Conservation (phyloP, 1,139 yeast species). For the Kluyveromyces marxianus region DNA sequence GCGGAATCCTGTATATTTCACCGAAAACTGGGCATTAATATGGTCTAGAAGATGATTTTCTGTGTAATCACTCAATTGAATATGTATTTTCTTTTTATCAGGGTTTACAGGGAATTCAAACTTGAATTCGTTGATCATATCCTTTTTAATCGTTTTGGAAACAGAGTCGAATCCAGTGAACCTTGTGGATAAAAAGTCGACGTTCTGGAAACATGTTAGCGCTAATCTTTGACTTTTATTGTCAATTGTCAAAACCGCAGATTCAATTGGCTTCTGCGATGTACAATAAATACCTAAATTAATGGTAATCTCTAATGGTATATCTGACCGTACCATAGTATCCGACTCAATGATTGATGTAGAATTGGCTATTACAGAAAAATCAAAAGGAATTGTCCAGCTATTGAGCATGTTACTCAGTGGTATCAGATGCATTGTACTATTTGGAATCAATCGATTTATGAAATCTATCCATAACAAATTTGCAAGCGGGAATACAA, state of each 20-base stretch:
- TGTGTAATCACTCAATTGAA: background rate
- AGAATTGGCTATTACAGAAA: background rate
- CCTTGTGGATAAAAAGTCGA: background rate
- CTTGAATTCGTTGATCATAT: constrained; percentile 3
- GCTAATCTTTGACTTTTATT: background rate
- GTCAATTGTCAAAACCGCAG: background rate
- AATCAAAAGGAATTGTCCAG: constrained; percentile 1
- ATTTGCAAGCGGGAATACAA: constrained; percentile 25
- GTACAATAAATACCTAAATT: constrained; percentile 3
- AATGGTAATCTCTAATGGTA: constrained; percentile 13
- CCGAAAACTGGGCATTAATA: background rate
- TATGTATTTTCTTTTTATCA: background rate
- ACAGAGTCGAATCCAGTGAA: constrained; percentile 1
- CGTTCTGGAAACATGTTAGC: background rate
- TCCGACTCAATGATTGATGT: background rate
- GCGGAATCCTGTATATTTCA: constrained; percentile 3
- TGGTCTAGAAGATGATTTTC: background rate
- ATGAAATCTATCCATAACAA: constrained; percentile 27
- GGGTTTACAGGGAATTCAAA: background rate
- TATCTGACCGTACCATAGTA: constrained; percentile 14
- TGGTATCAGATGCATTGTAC: constrained; percentile 19
- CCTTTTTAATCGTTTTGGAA: background rate
- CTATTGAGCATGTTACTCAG: background rate
- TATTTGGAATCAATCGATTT: constrained; percentile 22
- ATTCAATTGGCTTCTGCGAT: background rate